Percentiles rank a stretch among this genome's conserved stretches.
Conservation (phyloP, 441 rosid genomes). For the Corymbia citriodora region DNA sequence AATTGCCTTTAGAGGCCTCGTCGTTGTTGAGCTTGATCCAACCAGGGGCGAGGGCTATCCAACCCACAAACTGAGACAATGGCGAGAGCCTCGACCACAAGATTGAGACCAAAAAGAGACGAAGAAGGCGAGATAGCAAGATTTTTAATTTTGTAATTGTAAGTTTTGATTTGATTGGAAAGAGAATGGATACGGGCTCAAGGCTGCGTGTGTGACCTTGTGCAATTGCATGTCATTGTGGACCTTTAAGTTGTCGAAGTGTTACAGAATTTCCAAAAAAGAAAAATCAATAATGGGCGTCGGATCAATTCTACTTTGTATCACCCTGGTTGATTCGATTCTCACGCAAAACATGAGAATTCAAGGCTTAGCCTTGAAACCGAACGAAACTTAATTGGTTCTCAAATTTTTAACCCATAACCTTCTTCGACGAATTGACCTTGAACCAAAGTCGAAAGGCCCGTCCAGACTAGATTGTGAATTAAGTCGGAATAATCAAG, state of each 20-base stretch:
- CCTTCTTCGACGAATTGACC: background rate
- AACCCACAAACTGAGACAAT: background rate
- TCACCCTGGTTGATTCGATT: background rate
- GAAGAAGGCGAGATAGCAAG: background rate
- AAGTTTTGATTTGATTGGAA: background rate
- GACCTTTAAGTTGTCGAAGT: background rate
- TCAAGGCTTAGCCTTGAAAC: background rate
- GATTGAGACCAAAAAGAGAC: background rate
- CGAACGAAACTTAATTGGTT: background rate
- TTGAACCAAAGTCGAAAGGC: background rate
- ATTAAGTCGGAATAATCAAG: background rate
- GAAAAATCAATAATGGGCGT: background rate
- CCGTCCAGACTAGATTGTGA: background rate
- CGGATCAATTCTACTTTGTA: background rate
- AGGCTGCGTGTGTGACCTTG: background rate
- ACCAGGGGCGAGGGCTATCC: too few relatives aligned
- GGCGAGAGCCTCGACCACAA: rapidly evolving
- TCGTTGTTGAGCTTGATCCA: too few relatives aligned
- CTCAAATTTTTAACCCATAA: background rate
- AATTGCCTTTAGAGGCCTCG: too few relatives aligned
- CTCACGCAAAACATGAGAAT: background rate
- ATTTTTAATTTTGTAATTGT: background rate
- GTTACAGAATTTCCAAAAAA: background rate
- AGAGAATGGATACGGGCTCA: background rate
- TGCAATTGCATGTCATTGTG: background rate